A percentile compares a stretch with the other conserved stretches of the same genome.
Conservation (phyloP, 139 green algal genomes). For the Nannochloris sp. region DNA sequence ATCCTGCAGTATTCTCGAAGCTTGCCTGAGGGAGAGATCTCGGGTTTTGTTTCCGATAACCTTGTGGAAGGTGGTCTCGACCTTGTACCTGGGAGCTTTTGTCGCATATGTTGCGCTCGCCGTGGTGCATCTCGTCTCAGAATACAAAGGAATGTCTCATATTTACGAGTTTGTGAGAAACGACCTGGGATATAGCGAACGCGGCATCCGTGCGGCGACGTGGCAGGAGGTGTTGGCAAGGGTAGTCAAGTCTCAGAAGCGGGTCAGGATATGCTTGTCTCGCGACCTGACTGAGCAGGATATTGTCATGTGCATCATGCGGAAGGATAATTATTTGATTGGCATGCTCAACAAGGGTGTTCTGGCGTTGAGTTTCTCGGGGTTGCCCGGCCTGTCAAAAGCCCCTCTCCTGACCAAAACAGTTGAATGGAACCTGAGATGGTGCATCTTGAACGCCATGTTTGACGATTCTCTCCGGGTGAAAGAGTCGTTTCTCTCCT, state of each 20-base stretch:
- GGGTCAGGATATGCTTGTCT: slow-evolving; percentile 58
- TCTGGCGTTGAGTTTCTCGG: slow-evolving; percentile 46
- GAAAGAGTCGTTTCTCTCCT: slow-evolving; percentile 37
- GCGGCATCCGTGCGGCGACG: slow-evolving; percentile 53
- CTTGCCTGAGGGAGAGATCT: slow-evolving; percentile 34
- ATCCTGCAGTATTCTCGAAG: slow-evolving; percentile 58
- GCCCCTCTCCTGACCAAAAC: slow-evolving; percentile 82
- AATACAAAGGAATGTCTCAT: slow-evolving; percentile 43
- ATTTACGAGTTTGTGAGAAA: slow-evolving; percentile 54
- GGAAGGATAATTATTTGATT: slow-evolving; percentile 92
- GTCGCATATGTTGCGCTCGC: slow-evolving; percentile 34
- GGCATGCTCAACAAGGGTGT: slow-evolving; percentile 75
- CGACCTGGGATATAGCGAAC: slow-evolving; percentile 65
- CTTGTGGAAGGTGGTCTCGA: slow-evolving; percentile 29
- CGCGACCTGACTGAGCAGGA: slow-evolving; percentile 79
- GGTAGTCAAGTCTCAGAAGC: slow-evolving; percentile 69
- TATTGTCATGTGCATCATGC: slow-evolving; percentile 80
- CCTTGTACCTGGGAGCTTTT: slow-evolving; percentile 71
- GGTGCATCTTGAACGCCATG: slow-evolving; percentile 75
- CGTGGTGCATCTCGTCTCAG: slow-evolving; percentile 41
- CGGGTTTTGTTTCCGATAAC: slow-evolving; percentile 20
- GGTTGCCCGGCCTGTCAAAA: slow-evolving; percentile 34
- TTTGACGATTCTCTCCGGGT: slow-evolving; percentile 80
- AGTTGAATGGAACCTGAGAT: slow-evolving; percentile 90
- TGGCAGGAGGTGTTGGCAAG: slow-evolving; percentile 81